These are phyloP conservation scores for Neopestalotiopsis rosae DNA, from an alignment of 2,329 filamentous ascomycete genomes.

Conservation along the genomic window DNA sequence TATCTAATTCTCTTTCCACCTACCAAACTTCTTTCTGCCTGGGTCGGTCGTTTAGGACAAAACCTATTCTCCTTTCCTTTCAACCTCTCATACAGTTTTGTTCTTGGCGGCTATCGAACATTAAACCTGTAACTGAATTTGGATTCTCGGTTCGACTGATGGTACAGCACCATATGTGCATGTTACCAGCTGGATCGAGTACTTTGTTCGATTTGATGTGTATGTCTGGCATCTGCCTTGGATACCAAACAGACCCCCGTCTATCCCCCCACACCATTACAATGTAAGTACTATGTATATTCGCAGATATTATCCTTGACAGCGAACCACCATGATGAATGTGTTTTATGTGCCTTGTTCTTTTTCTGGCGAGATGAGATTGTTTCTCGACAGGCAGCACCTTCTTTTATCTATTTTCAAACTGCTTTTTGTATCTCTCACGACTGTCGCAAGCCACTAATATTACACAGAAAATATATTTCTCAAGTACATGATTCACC, in stretches of 20 bases:
- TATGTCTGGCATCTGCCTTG: neutral
- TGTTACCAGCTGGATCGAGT: too few relatives aligned
- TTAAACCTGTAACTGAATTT: neutral
- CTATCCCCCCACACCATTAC: neutral
- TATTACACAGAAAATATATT: neutral
- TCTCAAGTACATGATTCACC: neutral
- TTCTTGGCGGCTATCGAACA: neutral
- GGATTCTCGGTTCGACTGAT: neutral
- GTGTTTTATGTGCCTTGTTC: neutral
- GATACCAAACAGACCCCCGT: neutral
- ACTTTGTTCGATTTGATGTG: neutral
- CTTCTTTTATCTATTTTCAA: neutral
- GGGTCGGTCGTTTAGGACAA: neutral
- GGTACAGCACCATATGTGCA: too few relatives aligned
- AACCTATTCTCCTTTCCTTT: neutral
- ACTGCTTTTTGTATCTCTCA: neutral
- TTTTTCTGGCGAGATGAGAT: neutral
- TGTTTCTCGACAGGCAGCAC: neutral
- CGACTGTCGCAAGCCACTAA: neutral
- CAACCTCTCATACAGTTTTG: neutral
- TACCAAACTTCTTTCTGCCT: neutral
- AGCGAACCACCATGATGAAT: neutral
- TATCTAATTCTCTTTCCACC: neutral
- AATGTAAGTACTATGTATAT: neutral
- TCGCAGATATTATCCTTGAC: neutral